These are phyloP conservation scores for Craspedostauros australis DNA, from an alignment of 108 stramenopile species.

Conservation along the genomic window DNA sequence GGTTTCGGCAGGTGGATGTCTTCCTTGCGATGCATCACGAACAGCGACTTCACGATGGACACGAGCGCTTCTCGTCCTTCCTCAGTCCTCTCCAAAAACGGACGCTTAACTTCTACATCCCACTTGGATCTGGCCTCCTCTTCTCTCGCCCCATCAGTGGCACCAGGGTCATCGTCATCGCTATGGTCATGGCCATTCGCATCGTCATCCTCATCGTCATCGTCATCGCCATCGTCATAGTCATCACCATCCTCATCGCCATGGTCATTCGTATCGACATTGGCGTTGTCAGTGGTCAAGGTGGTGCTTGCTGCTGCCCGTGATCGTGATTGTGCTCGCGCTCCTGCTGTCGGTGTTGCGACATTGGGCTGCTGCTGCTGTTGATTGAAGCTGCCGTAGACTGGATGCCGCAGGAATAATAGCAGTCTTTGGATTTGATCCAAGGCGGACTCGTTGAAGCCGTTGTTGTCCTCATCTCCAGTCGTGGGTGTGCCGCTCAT, in stretches of 20 bases:
- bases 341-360: background rate
- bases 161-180: no score
- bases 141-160: no score
- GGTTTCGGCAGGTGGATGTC: slow-evolving; percentile 47
- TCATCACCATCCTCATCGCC: no score
- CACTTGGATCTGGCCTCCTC: slow-evolving; percentile 36
- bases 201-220: no score
- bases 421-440: slow-evolving; percentile 48
- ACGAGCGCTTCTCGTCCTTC: slow-evolving; percentile 27
- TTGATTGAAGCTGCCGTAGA: slow-evolving; percentile 20
- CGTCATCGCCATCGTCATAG: no score
- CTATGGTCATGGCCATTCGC: no score
- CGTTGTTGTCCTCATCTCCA: slow-evolving; percentile 38
- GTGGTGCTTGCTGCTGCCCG: background rate
- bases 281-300: slow-evolving; percentile 9
- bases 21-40: slow-evolving; percentile 56
- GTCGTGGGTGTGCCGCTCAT: slow-evolving; percentile 73
- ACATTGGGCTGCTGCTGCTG: background rate
- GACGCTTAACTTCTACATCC: slow-evolving; percentile 34
- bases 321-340: no score
- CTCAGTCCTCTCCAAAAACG: slow-evolving; percentile 28
- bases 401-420: slow-evolving; percentile 33
- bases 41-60: slow-evolving; percentile 29
- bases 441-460: slow-evolving; percentile 24
- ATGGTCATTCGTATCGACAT: no score